Evolutionary conservation across 2,329 filamentous ascomycete species (phyloP), one percentile per base, ranked within the genome.

Genomic region (Beauveria varroae): DNA sequence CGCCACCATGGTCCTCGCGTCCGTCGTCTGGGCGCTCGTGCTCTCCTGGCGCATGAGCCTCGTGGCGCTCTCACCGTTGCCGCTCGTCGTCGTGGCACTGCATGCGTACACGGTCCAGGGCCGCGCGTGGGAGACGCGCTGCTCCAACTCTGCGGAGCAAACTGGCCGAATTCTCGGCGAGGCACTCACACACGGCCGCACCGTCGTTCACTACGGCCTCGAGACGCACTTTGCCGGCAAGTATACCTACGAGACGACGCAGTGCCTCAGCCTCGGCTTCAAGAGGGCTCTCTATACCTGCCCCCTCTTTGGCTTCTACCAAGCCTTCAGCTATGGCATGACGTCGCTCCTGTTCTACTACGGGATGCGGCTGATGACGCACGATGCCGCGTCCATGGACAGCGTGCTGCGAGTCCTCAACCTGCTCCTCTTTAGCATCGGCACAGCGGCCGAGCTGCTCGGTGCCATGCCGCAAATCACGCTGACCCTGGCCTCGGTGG

Each of bases 291-390:
- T 81, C 1, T 89, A 85, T 66, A 84, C 86, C 0, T 90, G 91
- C 0, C 73, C 86, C 5, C 80, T 93, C 7, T 96, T 86, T 68
- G 93, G 93, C 0, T 73, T 95, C n/a, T 87, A 88, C 40, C 88
- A 96, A 67, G 86, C 86, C 0, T 81, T 86, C 20, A 83, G 86
- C 44, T 83, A 86, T 63, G 91, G 91, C 68, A 80, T 91, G 16
- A 87, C 86, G 46, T 90, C 91, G 0, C 75, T 96, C 3, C 83
- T 96, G 10, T 95, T 96, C 70, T 96, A 88, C 75, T 96, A 93
- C 69, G 91, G 89, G 2, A 85, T 86, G 0, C 75, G 82, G 1
- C 78, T 96, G 12, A 80, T 90, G 6, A 78, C 80, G 9, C 18
- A 20, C 24, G 73, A 81, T 44, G 73, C 70, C 14, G 69, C 75